A percentile compares a stretch with the other conserved stretches of the same genome.
Conservation (phyloP, 129 eudicot species). For the Arctium lappa region DNA sequence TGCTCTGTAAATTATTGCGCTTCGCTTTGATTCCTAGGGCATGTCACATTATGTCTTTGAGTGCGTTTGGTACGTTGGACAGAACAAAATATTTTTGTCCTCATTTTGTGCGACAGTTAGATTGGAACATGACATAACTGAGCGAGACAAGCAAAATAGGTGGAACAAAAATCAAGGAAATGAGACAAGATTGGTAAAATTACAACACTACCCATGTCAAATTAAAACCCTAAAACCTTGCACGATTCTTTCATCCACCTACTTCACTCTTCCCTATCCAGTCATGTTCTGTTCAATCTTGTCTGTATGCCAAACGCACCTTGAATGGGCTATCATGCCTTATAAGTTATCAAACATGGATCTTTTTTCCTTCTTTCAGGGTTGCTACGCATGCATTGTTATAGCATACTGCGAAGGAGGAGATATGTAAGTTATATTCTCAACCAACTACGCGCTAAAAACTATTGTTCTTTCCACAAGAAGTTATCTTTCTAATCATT, state of each 20-base stretch:
- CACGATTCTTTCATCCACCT: no score
- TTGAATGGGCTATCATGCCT: not conserved
- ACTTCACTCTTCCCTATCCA: no score
- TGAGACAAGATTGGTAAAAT: no score
- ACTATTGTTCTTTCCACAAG: not conserved
- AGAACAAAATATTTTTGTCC: not conserved
- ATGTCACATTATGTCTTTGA: not conserved
- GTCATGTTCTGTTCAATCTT: not conserved
- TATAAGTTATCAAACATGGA: not conserved
- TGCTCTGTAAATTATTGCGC: not conserved
- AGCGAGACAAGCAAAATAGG: no score
- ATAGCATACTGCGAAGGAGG: slow-evolving; percentile 98
- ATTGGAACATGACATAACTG: no score
- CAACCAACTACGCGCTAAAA: not conserved
- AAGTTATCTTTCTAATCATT: slow-evolving; percentile 1
- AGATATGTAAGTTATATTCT: slow-evolving; percentile 67
- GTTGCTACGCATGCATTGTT: slow-evolving; percentile 95
- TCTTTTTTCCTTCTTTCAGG: slow-evolving; percentile 40
- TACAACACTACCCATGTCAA: no score
- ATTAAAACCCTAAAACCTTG: no score
- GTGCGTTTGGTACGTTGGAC: not conserved
- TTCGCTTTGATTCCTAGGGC: not conserved
- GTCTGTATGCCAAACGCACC: not conserved
- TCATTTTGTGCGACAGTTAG: not conserved
- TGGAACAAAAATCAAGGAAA: no score